A percentile compares a stretch with the other conserved stretches of the same genome.
phyloP scores from a whole-genome alignment of 352 stramenopile species.

The Phytophthora pistaciae region DNA sequence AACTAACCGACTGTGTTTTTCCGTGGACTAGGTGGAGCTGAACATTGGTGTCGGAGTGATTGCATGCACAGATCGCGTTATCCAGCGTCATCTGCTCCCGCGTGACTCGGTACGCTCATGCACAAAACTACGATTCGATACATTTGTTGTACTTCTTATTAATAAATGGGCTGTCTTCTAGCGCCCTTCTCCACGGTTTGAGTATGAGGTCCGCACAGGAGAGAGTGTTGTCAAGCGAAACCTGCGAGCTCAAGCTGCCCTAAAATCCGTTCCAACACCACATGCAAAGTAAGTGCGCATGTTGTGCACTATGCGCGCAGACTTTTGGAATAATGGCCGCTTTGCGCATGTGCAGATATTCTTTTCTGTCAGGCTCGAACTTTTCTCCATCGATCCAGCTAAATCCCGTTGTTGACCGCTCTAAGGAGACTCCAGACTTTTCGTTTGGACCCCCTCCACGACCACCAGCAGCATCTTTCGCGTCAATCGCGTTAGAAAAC shows the following conservation, averaged over 20 bases:
- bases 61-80: conserved; percentile 45
- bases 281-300: conserved; percentile 37
- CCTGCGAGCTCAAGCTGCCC: conserved; percentile 33
- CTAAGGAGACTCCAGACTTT: conserved; percentile 36
- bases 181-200: conserved; percentile 12
- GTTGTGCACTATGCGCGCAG: not conserved
- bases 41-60: conserved; percentile 72
- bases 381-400: conserved; percentile 52
- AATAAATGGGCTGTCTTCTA: not conserved
- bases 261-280: conserved; percentile 12
- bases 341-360: conserved; percentile 27
- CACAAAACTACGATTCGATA: not conserved
- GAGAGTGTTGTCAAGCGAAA: conserved; percentile 66
- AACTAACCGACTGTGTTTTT: not conserved
- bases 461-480: conserved; percentile 15
- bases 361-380: conserved; percentile 49
- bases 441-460: conserved; percentile 37
- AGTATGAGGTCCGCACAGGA: conserved; percentile 63
- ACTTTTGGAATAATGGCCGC: not conserved
- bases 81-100: conserved; percentile 63
- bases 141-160: not conserved
- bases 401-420: conserved; percentile 43
- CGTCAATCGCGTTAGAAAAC: not conserved
- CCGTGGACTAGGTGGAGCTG: conserved; percentile 59
- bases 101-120: conserved; percentile 48